These are phyloP conservation scores for Boletus tylopilopsis DNA, from an alignment of 768 basidiomycete species.

Conservation along the genomic window DNA sequence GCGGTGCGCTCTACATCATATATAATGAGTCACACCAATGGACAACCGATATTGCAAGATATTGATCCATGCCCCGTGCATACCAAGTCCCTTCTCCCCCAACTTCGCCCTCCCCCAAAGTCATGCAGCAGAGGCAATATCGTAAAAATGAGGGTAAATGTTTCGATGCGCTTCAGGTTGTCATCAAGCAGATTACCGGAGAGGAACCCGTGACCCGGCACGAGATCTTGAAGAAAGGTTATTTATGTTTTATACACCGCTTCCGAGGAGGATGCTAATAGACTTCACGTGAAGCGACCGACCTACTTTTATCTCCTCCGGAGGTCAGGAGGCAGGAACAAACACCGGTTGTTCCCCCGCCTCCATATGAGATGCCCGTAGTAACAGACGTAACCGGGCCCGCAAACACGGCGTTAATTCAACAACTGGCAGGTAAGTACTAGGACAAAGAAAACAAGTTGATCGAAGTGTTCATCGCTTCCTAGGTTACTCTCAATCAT, in stretches of 20 bases:
- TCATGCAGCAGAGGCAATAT: conserved; percentile 16
- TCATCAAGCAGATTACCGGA: conserved; percentile 18
- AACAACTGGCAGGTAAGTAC: conserved; percentile 4
- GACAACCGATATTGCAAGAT: too few species aligned
- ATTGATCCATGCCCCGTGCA: conserved; percentile 1
- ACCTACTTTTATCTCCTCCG: neutral
- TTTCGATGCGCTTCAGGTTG: conserved; percentile 11
- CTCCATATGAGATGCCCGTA: neutral
- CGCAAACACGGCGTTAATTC: neutral
- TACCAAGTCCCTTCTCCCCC: neutral
- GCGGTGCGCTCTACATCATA: neutral
- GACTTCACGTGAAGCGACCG: conserved; percentile 1
- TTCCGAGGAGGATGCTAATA: neutral
- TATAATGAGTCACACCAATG: neutral
- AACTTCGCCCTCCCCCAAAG: conserved; percentile 3
- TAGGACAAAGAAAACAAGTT: neutral
- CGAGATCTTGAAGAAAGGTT: conserved; percentile 24
- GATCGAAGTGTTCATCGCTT: neutral
- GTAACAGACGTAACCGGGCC: neutral
- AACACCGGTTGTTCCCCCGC: neutral
- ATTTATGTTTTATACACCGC: neutral
- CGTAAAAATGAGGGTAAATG: conserved; percentile 20
- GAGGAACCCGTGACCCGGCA: conserved; percentile 16
- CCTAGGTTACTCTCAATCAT: conserved; percentile 1
- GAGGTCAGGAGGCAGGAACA: neutral